These are phyloP conservation scores for Salix purpurea DNA, from an alignment of 345 rosid species.

Conservation along the genomic window DNA sequence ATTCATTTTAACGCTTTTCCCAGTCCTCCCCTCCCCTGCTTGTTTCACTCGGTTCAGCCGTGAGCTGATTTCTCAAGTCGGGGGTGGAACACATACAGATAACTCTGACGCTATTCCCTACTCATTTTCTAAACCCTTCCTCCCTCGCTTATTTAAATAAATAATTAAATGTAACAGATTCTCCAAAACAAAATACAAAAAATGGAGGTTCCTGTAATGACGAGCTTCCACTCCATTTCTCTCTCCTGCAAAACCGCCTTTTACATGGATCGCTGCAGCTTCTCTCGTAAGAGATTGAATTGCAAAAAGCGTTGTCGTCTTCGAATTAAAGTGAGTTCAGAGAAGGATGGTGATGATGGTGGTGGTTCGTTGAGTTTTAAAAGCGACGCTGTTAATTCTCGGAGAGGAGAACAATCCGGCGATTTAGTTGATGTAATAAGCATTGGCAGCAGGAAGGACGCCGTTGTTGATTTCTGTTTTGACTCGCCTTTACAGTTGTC, in stretches of 20 bases:
- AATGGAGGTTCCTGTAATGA: neutral
- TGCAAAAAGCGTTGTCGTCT: neutral
- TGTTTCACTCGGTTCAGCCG: neutral
- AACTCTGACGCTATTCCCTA: neutral
- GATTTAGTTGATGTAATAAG: conserved; percentile 58
- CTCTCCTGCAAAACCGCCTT: neutral
- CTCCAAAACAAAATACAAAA: neutral
- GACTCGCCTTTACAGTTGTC: conserved; percentile 55
- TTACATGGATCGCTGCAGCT: neutral
- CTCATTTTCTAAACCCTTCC: neutral
- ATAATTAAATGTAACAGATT: neutral
- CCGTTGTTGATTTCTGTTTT: conserved; percentile 68
- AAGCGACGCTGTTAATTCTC: conserved; percentile 1
- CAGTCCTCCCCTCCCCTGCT: no score
- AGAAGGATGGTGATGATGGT: neutral
- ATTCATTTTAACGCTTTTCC: no score
- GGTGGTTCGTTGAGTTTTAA: neutral
- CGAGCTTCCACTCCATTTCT: neutral
- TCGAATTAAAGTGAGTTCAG: conserved; percentile 23
- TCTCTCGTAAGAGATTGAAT: neutral
- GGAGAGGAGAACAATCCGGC: conserved; percentile 8
- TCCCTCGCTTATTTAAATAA: neutral
- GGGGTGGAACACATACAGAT: neutral
- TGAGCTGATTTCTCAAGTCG: neutral
- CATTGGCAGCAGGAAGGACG: conserved; percentile 76